A percentile compares a stretch with the other conserved stretches of the same genome.
Evolutionary conservation across 2,329 filamentous ascomycete species (phyloP).

Genomic region (Sporothrix sp.): DNA sequence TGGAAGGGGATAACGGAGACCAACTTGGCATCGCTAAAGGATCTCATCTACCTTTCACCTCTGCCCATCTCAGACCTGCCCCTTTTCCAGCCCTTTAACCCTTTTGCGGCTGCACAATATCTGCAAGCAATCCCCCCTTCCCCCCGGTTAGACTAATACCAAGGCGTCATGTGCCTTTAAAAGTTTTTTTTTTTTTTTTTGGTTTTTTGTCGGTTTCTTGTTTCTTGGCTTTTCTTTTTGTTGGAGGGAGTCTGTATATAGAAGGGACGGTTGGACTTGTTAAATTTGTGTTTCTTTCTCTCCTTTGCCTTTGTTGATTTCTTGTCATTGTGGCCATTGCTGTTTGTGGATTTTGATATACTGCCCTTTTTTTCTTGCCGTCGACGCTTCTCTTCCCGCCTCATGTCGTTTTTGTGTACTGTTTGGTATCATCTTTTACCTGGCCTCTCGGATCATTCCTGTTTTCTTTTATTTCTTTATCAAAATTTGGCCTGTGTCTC

Average conservation of each 20-base stretch:
- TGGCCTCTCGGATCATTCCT: no score
- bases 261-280: not conserved
- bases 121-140: no score
- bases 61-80: not conserved
- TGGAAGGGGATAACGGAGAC: no score
- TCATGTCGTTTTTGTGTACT: not conserved
- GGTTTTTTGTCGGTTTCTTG: not conserved
- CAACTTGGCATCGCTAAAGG: no score
- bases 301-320: not conserved
- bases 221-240: not conserved
- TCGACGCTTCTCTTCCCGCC: no score
- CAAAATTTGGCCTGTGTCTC: no score
- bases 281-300: not conserved
- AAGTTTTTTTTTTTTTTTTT: not conserved
- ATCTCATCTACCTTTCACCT: no score
- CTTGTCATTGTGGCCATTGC: not conserved
- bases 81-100: not conserved
- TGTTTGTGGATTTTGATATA: not conserved
- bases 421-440: no score
- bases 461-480: no score
- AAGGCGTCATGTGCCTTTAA: conserved; percentile 6
- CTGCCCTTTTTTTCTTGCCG: no score
- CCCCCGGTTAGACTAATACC: conserved; percentile 3
- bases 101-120: no score
- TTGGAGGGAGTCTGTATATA: conserved; percentile 7